These are phyloP conservation scores for Candida pseudofarinosa DNA, from an alignment of 805 yeast species.

Conservation along the genomic window DNA sequence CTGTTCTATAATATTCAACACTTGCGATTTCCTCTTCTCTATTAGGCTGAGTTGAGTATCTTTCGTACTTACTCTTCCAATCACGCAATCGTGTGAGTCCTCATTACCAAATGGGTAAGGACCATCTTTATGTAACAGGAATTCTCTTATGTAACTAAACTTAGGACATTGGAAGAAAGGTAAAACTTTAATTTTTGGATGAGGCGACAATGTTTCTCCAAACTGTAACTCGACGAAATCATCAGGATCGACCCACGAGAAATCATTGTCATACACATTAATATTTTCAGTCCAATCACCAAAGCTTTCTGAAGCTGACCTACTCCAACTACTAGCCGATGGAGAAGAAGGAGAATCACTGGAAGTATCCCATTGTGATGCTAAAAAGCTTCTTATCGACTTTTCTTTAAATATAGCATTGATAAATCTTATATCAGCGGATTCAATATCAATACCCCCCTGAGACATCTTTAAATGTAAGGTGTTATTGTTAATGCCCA, in stretches of 20 bases:
- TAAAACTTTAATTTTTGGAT: slow-evolving; percentile 41
- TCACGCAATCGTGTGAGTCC: slow-evolving; percentile 61
- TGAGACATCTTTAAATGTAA: slow-evolving; percentile 57
- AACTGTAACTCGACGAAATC: slow-evolving; percentile 72
- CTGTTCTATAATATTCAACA: slow-evolving; percentile 17
- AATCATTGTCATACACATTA: slow-evolving; percentile 25
- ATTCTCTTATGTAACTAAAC: slow-evolving; percentile 58
- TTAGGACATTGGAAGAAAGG: slow-evolving; percentile 54
- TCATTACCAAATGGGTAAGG: slow-evolving; percentile 59
- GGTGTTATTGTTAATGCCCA: slow-evolving; percentile 31
- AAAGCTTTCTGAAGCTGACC: slow-evolving; percentile 5
- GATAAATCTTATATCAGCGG: slow-evolving; percentile 65
- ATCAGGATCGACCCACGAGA: slow-evolving; percentile 67
- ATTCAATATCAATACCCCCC: slow-evolving; percentile 66
- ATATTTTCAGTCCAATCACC: slow-evolving; percentile 20
- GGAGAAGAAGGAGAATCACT: slow-evolving; percentile 5
- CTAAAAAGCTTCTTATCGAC: slow-evolving; percentile 29
- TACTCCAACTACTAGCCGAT: not conserved
- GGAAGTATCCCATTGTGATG: slow-evolving; percentile 13
- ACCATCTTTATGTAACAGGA: slow-evolving; percentile 40
- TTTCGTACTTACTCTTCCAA: slow-evolving; percentile 52
- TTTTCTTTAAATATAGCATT: slow-evolving; percentile 61
- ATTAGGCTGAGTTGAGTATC: slow-evolving; percentile 48
- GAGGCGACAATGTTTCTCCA: slow-evolving; percentile 33
- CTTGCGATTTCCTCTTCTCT: slow-evolving; percentile 8